Conservation (phyloP, 2,329 filamentous ascomycete genomes). For the Alternaria triticimaculans region DNA sequence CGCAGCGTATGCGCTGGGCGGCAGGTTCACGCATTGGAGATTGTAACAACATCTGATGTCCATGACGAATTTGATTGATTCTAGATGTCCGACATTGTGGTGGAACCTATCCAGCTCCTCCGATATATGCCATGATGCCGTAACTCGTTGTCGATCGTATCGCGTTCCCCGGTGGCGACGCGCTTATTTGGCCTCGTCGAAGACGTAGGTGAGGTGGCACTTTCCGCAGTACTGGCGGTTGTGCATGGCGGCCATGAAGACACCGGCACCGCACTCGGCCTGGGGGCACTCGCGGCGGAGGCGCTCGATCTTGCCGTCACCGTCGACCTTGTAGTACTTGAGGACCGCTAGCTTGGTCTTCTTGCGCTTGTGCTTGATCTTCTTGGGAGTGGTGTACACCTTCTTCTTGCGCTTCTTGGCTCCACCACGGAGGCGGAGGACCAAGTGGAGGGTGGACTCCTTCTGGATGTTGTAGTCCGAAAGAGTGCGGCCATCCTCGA, state of each 20-base stretch:
- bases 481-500: conserved; percentile 98
- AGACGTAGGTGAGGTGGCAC: conserved; percentile 75
- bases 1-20: background rate
- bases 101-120: conserved; percentile 31
- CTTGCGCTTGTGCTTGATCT: conserved; percentile 99
- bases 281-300: conserved; percentile 95
- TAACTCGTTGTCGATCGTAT: conserved; percentile 34
- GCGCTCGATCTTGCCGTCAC: conserved; percentile 99
- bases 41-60: conserved; percentile 12
- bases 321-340: conserved; percentile 99
- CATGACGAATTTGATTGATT: conserved; percentile 34
- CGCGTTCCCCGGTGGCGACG: conserved; percentile 14
- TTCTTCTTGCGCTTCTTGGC: conserved; percentile 99
- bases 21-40: background rate
- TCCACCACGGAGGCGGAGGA: conserved; percentile 97
- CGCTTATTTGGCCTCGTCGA: conserved; percentile 68
- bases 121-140: conserved; percentile 32
- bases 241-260: conserved; percentile 99
- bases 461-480: conserved; percentile 99
- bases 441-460: conserved; percentile 97
- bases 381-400: conserved; percentile 99
- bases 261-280: conserved; percentile 90
- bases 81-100: conserved; percentile 34
- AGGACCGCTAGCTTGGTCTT: conserved; percentile 99
- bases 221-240: conserved; percentile 96